Base-by-base conservation (phyloP, 257 asterid species). In the Capsicum rhomboideum region DNA sequence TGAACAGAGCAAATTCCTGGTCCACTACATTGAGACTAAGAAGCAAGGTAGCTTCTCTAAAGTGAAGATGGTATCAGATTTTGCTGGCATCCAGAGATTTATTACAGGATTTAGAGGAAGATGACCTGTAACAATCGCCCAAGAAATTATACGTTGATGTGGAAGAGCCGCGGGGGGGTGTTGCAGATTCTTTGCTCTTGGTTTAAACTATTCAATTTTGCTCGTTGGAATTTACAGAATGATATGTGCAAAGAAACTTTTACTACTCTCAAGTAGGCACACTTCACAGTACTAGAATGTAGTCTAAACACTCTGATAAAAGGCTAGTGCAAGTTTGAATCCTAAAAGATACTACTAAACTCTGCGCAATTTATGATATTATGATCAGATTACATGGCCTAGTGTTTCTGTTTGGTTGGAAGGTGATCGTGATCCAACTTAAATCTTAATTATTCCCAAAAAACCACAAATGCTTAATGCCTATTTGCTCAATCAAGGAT, bases 51-150 rank as follows among this genome's bases (percentile, higher is more conserved):
- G 89, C 88, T 93, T 95, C 89, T 80, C 58, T 49, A 59, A 86
- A 82, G 84, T 92, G 55, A 89, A 86, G 86, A 89, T 92, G 54
- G 42, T 83, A 44, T 9, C 97, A 77, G 98, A 93, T 89, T 91
- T 92, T 71, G 91, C 93, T 16, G 97, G 98, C 78, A 87, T 95
- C 44, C 87, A 86, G 72, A 92, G 99, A 89, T 97, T 93, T 80
- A 92, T 97, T 28, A 91, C 93, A 6, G 99, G 98, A 53, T 92
- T 89, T 83, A 87, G 88, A 86, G 85, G 89, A 49, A 78, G 82
- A 81, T 90, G 68, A 82, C 7, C 78, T 9, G 28, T 77, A 6
- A 50, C 63, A 10, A 16, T 8, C 49, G 44, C 81, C 21, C 26
- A 49, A 49, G 61, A 46, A 72, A 75, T 23, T 49, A 46, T 69